A percentile compares a stretch with the other conserved stretches of the same genome.
Conservation (phyloP, 306 rosid species). For the Lagenaria siceraria region DNA sequence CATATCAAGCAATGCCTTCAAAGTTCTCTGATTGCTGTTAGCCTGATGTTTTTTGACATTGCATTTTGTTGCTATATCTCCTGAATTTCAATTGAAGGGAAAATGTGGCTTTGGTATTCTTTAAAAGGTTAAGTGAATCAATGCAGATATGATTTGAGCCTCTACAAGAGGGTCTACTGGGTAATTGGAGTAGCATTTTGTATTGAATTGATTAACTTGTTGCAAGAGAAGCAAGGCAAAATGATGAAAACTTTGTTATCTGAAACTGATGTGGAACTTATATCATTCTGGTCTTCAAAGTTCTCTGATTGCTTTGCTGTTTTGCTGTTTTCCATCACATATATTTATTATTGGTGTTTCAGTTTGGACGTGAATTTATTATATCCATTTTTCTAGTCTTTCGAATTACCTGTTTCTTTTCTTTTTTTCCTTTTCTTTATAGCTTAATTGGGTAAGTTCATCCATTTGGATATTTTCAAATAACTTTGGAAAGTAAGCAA, state of each 20-base stretch:
- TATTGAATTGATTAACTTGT: background rate
- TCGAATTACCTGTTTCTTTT: background rate
- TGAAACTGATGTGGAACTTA: conserved; percentile 25
- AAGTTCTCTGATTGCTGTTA: conserved; percentile 24
- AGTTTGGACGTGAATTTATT: background rate
- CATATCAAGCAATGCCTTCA: conserved; percentile 9
- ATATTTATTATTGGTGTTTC: background rate
- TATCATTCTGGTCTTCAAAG: conserved; percentile 32
- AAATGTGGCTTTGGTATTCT: background rate
- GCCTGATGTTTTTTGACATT: background rate
- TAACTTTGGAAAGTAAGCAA: background rate
- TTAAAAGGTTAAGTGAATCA: background rate
- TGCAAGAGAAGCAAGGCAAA: conserved; percentile 10
- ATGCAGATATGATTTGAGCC: background rate
- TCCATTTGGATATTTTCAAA: background rate
- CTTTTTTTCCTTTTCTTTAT: background rate
- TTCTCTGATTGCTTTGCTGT: conserved; percentile 37
- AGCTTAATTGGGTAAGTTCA: no score
- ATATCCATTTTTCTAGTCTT: background rate
- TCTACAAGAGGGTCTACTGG: background rate
- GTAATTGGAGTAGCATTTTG: background rate
- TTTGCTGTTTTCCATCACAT: background rate
- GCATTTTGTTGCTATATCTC: background rate
- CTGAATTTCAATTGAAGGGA: background rate
- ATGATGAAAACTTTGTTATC: conserved; percentile 10